These are phyloP conservation scores for Papilionanthe hybrid DNA, from an alignment of 116 monocot genomes.

Conservation along the genomic window DNA sequence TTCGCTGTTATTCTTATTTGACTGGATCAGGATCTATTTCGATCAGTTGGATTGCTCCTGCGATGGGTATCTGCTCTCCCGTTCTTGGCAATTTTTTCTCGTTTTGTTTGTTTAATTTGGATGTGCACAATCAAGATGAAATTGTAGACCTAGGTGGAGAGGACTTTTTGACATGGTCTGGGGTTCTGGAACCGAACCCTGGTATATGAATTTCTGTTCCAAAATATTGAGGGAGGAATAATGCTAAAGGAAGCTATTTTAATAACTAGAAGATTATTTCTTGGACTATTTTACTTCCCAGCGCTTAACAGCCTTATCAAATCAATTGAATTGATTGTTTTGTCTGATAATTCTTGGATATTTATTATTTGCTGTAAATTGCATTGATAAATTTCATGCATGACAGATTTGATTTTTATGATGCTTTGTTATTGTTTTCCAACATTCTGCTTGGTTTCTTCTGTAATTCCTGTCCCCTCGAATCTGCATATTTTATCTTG, in stretches of 20 bases:
- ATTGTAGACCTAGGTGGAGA: too few relatives aligned
- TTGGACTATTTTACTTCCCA: too few relatives aligned
- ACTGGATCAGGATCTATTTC: background rate
- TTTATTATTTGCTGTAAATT: background rate
- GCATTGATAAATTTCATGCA: background rate
- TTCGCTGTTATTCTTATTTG: background rate
- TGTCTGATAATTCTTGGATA: too few relatives aligned
- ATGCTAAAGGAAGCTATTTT: too few relatives aligned
- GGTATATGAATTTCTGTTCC: too few relatives aligned
- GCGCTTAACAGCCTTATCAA: too few relatives aligned
- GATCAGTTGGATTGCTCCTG: background rate
- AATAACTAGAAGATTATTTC: too few relatives aligned
- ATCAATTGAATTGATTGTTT: too few relatives aligned
- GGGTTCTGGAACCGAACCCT: too few relatives aligned
- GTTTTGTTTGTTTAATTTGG: background rate
- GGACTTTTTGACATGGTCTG: too few relatives aligned
- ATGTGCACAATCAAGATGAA: too few relatives aligned
- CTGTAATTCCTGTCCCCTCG: background rate
- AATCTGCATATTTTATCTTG: background rate
- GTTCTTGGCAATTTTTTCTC: background rate
- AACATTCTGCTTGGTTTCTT: background rate
- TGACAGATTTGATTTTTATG: background rate
- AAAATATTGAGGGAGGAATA: too few relatives aligned
- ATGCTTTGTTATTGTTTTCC: background rate
- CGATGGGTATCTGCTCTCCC: background rate